Conservation (phyloP, 2,329 filamentous ascomycete species). For the Diaporthe longicolla region DNA sequence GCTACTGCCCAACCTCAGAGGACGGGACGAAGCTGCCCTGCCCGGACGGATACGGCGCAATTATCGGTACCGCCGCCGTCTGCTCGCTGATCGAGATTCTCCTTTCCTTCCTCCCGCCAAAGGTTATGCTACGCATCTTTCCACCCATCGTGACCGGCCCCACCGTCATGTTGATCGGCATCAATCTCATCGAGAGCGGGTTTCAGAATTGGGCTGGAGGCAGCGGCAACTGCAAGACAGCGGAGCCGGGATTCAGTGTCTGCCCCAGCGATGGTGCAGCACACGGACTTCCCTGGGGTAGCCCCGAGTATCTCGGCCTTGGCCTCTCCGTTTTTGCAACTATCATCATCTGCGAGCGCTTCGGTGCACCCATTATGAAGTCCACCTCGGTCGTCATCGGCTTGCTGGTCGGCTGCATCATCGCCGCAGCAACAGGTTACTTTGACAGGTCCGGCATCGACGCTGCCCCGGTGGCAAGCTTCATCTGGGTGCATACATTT, state of each 20-base stretch:
- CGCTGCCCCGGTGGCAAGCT: slow-evolving; percentile 77
- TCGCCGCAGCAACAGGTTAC: slow-evolving; percentile 83
- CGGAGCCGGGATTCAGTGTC: slow-evolving; percentile 70
- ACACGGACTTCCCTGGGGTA: slow-evolving; percentile 82
- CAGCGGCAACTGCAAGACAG: slow-evolving; percentile 67
- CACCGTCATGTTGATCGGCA: slow-evolving; percentile 76
- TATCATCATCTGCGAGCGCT: slow-evolving; percentile 85
- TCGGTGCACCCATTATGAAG: slow-evolving; percentile 88
- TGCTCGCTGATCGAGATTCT: slow-evolving; percentile 79
- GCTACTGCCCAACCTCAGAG: slow-evolving; percentile 72
- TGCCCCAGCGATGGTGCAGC: slow-evolving; percentile 79
- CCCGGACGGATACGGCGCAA: slow-evolving; percentile 81
- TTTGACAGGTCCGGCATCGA: slow-evolving; percentile 82
- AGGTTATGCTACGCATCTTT: slow-evolving; percentile 78
- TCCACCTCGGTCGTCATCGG: slow-evolving; percentile 82
- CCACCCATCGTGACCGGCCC: slow-evolving; percentile 73
- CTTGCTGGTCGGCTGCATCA: slow-evolving; percentile 81
- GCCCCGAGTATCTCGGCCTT: slow-evolving; percentile 81
- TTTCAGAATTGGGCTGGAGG: slow-evolving; percentile 87
- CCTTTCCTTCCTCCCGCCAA: slow-evolving; percentile 81
- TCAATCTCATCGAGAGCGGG: slow-evolving; percentile 78
- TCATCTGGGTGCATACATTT: slow-evolving; percentile 86
- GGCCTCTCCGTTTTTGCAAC: slow-evolving; percentile 85
- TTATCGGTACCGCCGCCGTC: slow-evolving; percentile 78
- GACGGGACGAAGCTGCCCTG: slow-evolving; percentile 77